A percentile compares a stretch with the other conserved stretches of the same genome.
Evolutionary conservation across 192 early-diverging fungal genomes (phyloP).

Genomic region (Pilaira anomala): DNA sequence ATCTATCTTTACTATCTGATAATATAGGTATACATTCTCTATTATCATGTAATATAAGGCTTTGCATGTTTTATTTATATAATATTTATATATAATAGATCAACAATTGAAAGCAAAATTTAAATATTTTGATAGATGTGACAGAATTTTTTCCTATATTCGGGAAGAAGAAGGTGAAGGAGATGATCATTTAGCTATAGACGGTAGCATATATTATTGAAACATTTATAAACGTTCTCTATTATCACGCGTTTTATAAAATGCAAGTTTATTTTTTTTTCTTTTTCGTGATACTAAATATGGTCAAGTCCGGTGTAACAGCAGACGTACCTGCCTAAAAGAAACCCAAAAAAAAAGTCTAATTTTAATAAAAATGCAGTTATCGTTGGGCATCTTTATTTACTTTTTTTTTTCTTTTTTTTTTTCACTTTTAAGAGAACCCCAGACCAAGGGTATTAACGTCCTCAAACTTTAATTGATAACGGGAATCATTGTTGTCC

Average conservation of each 20-base stretch:
- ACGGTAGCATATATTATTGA: too few relatives aligned
- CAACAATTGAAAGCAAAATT: conserved; percentile 14
- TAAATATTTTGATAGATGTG: conserved; percentile 10
- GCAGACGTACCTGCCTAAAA: too few relatives aligned
- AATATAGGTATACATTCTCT: not conserved
- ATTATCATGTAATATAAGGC: not conserved
- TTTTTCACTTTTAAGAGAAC: conserved; percentile 3
- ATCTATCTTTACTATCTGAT: conserved; percentile 3
- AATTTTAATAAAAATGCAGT: too few relatives aligned
- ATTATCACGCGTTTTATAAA: too few relatives aligned
- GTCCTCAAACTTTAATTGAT: conserved; percentile 14
- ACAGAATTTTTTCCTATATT: conserved; percentile 3
- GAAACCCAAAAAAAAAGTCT: too few relatives aligned
- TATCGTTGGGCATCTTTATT: too few relatives aligned
- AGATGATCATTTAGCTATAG: too few relatives aligned
- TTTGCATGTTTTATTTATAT: not conserved
- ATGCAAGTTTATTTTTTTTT: too few relatives aligned
- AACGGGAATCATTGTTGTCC: conserved; percentile 6
- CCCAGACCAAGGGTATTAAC: conserved; percentile 12
- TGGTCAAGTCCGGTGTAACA: too few relatives aligned
- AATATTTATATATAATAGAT: not conserved
- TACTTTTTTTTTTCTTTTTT: too few relatives aligned
- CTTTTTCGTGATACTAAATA: too few relatives aligned
- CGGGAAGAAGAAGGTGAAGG: not conserved
- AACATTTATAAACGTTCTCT: too few relatives aligned